These are phyloP conservation scores for Lablab purpureus DNA, from an alignment of 306 rosid genomes.

Conservation along the genomic window DNA sequence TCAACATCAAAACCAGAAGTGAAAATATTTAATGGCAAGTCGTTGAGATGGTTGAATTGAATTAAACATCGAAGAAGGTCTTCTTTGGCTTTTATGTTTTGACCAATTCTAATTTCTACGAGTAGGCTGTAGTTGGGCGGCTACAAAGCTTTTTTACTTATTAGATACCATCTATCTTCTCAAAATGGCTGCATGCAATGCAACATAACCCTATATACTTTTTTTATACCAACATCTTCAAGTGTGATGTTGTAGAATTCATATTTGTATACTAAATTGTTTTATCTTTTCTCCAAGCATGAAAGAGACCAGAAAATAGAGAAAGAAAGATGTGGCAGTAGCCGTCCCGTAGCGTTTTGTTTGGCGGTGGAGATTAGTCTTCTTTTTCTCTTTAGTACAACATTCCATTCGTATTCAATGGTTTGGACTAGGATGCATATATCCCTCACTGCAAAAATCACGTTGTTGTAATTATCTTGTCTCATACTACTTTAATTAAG, in stretches of 20 bases:
- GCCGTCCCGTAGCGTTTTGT: slow-evolving; percentile 30
- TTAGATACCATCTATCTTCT: not conserved
- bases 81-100: slow-evolving; percentile 1
- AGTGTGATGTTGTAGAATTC: no score
- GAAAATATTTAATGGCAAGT: slow-evolving; percentile 2
- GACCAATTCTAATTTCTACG: not conserved
- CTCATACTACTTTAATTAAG: no score
- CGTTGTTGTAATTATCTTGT: slow-evolving; percentile 30
- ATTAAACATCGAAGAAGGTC: slow-evolving; percentile 23
- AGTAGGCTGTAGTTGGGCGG: slow-evolving; percentile 4
- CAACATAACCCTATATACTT: no score
- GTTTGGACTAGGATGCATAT: not conserved
- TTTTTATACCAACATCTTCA: no score
- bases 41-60: slow-evolving; percentile 14
- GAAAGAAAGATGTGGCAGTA: not conserved
- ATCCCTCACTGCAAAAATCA: slow-evolving; percentile 9
- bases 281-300: no score
- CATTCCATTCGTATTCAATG: not conserved
- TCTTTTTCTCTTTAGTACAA: not conserved
- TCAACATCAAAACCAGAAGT: not conserved
- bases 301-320: no score
- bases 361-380: not conserved
- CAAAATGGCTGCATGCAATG: not conserved
- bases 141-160: not conserved
- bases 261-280: no score